Conservation (phyloP, 257 asterid genomes). For the Solanum acaule region DNA sequence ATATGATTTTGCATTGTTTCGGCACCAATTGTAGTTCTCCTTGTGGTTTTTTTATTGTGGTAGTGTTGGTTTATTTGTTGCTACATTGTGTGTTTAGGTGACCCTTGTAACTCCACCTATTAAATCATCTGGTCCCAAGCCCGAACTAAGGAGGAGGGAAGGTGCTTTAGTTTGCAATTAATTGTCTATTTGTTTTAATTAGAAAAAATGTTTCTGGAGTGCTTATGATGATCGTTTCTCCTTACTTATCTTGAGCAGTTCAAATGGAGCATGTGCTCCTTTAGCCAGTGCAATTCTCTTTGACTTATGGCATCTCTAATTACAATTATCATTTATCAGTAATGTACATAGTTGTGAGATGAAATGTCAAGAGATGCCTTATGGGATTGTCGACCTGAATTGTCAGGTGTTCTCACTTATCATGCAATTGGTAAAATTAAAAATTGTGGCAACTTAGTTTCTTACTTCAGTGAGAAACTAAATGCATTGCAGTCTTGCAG, state of each 20-base stretch:
- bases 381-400: neutral
- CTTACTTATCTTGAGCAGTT: neutral
- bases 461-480: neutral
- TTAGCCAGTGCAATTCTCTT: neutral
- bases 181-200: neutral
- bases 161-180: neutral
- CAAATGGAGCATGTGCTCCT: neutral
- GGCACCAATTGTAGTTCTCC: neutral
- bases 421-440: neutral
- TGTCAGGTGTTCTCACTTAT: neutral
- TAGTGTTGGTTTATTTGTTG: neutral
- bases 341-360: neutral
- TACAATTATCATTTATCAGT: neutral
- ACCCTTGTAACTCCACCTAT: neutral
- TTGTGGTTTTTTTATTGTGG: neutral
- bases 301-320: neutral
- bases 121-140: neutral
- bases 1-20: neutral
- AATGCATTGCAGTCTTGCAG: neutral
- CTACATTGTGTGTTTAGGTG: neutral
- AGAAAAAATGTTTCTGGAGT: neutral
- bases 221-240: neutral
- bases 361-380: neutral
- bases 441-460: neutral
- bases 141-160: neutral